These are phyloP conservation scores for Krasilnikovozyma curviuscula DNA, from an alignment of 768 basidiomycete genomes.

Conservation along the genomic window DNA sequence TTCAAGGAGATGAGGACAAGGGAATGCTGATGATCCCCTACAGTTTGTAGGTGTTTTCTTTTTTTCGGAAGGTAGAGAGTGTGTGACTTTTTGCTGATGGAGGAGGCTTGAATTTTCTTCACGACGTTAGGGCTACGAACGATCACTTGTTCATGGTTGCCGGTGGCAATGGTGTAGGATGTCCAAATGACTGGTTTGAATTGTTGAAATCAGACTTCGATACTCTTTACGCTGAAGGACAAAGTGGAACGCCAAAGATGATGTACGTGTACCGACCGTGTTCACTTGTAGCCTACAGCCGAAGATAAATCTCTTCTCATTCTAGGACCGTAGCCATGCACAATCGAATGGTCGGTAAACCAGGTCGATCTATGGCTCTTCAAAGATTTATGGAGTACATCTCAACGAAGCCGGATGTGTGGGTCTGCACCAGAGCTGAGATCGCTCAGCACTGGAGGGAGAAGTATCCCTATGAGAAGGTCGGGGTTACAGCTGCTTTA, in stretches of 20 bases:
- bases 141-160: too few species aligned
- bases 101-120: too few species aligned
- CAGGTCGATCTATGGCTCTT: too few species aligned
- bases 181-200: constrained; percentile 1
- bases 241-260: constrained; percentile 7
- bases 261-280: constrained; percentile 10
- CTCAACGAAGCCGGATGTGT: constrained; percentile 10
- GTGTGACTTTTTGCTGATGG: too few species aligned
- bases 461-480: constrained; percentile 5
- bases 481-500: too few species aligned
- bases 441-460: constrained; percentile 14
- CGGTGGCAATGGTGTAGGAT: too few species aligned
- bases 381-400: constrained; percentile 15
- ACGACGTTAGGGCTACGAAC: too few species aligned
- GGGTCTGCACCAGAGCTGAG: constrained; percentile 14
- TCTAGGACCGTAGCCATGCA: constrained; percentile 5
- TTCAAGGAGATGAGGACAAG: too few species aligned
- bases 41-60: too few species aligned
- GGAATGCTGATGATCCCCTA: too few species aligned
- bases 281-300: constrained; percentile 2
- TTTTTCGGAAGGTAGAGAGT: too few species aligned
- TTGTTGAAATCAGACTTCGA: neutral
- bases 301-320: neutral
- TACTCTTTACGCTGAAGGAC: constrained; percentile 4
- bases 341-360: constrained; percentile 8